Evolutionary conservation across 2,329 filamentous ascomycete species (phyloP), one percentile per base, ranked within the genome.

Genomic region (Fusarium musae): DNA sequence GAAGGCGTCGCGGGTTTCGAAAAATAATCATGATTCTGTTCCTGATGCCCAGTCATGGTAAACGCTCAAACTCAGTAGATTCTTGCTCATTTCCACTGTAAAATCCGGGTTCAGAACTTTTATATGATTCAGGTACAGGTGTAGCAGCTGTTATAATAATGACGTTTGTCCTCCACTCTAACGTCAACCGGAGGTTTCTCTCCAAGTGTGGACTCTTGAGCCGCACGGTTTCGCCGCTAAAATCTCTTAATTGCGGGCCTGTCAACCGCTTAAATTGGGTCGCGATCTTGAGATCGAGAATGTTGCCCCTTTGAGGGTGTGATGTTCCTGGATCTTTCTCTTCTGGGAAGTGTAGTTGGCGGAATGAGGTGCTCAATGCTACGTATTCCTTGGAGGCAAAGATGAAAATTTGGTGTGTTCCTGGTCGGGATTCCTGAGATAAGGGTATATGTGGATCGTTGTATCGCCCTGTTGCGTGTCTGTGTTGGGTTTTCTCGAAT

Each of bases 101-200:
- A 42, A 32, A 7, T 1, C 9, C 5, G 46, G 36, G 6, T 11
- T 9, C 1, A 6, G 15, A 46, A 12, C 43, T 42, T 61, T 60
- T 66, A 70, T 70, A 61, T 15, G 19, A 52, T 43, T 7, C 12
- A 19, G 28, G 13, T 3, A 23, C 11, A 13, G 7, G 6, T 11
- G 17, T 16, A 30, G 9, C 28, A 26, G 21, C 21, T 40, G 28
- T 52, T 43, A 59, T 34, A 42, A 28, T 26, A 46, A 70, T 70
- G 68, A 70, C 66, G 68, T 70, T 57, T 11, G 37, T 40, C 56
- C 56, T 68, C 63, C 63, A 68, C 63, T 34, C 23, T 23, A 43
- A 54, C 40, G 17, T 53, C 44, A 54, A 19, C 67, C 68, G 68
- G 68, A 70, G 54, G 49, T 70, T 70, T 70, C 34, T 56, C 68